These are phyloP conservation scores for Trapa incisa DNA, from an alignment of 345 rosid genomes.

Conservation along the genomic window DNA sequence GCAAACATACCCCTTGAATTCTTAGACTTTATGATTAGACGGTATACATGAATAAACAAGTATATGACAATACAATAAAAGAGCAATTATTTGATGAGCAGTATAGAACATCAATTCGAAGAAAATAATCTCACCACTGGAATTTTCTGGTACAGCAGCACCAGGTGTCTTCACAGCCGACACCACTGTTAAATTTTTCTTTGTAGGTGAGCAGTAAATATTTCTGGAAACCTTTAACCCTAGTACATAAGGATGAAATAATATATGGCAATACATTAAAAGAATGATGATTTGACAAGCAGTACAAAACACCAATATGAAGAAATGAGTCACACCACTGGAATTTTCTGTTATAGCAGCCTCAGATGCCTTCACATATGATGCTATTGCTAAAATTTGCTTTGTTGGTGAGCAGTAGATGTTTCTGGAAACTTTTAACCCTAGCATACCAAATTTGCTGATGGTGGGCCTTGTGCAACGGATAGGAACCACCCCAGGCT, in stretches of 20 bases:
- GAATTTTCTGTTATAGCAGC: constrained; percentile 30
- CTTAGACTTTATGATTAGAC: not conserved
- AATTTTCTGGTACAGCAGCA: constrained; percentile 28
- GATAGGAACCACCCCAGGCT: constrained; percentile 17
- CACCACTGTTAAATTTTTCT: constrained; percentile 14
- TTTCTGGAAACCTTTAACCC: constrained; percentile 17
- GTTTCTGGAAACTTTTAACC: constrained; percentile 15
- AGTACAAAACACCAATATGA: not conserved
- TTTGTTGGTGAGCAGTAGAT: constrained; percentile 14
- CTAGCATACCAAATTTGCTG: constrained; percentile 19
- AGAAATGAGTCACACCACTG: constrained; percentile 31
- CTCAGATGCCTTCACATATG: constrained; percentile 38
- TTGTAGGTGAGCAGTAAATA: constrained; percentile 14
- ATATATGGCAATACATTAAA: not conserved
- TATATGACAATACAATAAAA: not conserved
- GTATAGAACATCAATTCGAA: not conserved
- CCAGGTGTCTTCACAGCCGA: constrained; percentile 39
- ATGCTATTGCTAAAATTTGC: constrained; percentile 16
- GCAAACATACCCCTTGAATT: not conserved
- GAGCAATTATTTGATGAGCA: not conserved
- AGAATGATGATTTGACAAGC: not conserved
- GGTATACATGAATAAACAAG: not conserved
- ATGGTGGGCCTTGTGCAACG: constrained; percentile 18
- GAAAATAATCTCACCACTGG: constrained; percentile 34
- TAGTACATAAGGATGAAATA: not conserved